Evolutionary conservation across 1,139 yeast genomes (phyloP).

Genomic region (Sugiyamaella pinicola): DNA sequence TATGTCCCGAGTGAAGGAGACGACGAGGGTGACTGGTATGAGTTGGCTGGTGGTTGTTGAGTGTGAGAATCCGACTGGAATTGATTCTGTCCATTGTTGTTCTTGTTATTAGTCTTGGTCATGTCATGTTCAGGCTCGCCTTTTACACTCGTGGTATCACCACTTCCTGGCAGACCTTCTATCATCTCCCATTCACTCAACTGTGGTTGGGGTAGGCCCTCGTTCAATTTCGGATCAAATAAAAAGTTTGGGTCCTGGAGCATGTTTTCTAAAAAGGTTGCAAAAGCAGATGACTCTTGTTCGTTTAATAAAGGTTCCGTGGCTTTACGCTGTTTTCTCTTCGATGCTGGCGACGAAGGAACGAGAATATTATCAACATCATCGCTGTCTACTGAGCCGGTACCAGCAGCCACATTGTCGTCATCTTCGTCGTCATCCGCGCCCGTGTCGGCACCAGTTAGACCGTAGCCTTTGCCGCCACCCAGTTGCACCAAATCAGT

Average conservation of each 20-base stretch:
- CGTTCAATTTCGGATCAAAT: conserved; percentile 40
- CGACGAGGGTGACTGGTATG: no score
- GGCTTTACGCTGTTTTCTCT: neutral
- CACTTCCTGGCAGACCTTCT: conserved; percentile 9
- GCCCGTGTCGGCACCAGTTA: neutral
- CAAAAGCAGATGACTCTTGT: conserved; percentile 42
- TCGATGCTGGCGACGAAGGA: neutral
- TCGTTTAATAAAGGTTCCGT: conserved; percentile 39
- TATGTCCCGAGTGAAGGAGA: no score
- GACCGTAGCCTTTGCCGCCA: no score
- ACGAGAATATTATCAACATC: neutral
- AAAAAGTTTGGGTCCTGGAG: conserved; percentile 43
- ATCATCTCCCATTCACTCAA: conserved; percentile 10
- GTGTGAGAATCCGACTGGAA: no score
- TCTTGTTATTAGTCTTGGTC: neutral
- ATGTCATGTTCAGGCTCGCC: neutral
- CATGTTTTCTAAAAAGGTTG: conserved; percentile 44
- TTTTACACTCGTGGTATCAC: conserved; percentile 3
- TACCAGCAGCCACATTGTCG: neutral
- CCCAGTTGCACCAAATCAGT: conserved; percentile 10
- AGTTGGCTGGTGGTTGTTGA: no score
- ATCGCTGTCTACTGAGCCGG: neutral
- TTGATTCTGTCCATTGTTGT: no score
- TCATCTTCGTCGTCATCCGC: conserved; percentile 5
- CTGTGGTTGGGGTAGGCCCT: conserved; percentile 29